A percentile compares a stretch with the other conserved stretches of the same genome.
phyloP scores from a whole-genome alignment of 805 yeast genomes.

The Ogataea salicorniae region DNA sequence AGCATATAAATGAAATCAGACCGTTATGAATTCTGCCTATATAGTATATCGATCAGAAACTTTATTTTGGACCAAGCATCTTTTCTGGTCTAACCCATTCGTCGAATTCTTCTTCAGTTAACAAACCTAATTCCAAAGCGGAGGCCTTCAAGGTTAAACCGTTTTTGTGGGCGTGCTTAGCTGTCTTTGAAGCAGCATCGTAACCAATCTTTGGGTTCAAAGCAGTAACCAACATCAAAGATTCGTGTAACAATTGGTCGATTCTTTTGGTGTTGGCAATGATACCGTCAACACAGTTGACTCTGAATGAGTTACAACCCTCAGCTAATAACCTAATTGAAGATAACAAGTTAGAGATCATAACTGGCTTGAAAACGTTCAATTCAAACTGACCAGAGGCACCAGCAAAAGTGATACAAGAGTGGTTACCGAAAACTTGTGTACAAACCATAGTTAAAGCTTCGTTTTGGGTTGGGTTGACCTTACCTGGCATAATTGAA shows the following conservation, averaged over 20 bases:
- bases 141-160: slow-evolving; percentile 93
- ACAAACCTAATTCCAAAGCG: slow-evolving; percentile 84
- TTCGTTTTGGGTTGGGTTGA: slow-evolving; percentile 98
- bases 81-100: slow-evolving; percentile 97
- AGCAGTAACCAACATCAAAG: slow-evolving; percentile 97
- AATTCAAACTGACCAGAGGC: slow-evolving; percentile 98
- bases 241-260: slow-evolving; percentile 82
- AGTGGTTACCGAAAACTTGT: slow-evolving; percentile 95
- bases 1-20: too few relatives aligned
- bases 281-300: slow-evolving; percentile 93
- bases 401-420: slow-evolving; percentile 94
- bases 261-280: slow-evolving; percentile 84
- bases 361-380: slow-evolving; percentile 95
- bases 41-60: too few relatives aligned
- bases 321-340: slow-evolving; percentile 88
- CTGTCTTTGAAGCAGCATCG: slow-evolving; percentile 95
- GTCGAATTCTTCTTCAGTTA: slow-evolving; percentile 83
- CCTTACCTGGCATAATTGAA: slow-evolving; percentile 99
- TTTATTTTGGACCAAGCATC: slow-evolving; percentile 86
- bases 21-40: too few relatives aligned
- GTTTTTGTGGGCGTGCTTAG: slow-evolving; percentile 97
- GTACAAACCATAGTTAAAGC: slow-evolving; percentile 97
- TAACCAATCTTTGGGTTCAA: slow-evolving; percentile 98
- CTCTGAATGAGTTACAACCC: slow-evolving; percentile 84
- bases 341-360: slow-evolving; percentile 85